phyloP scores from a whole-genome alignment of 768 basidiomycete species.

The Rickenella mellea region DNA sequence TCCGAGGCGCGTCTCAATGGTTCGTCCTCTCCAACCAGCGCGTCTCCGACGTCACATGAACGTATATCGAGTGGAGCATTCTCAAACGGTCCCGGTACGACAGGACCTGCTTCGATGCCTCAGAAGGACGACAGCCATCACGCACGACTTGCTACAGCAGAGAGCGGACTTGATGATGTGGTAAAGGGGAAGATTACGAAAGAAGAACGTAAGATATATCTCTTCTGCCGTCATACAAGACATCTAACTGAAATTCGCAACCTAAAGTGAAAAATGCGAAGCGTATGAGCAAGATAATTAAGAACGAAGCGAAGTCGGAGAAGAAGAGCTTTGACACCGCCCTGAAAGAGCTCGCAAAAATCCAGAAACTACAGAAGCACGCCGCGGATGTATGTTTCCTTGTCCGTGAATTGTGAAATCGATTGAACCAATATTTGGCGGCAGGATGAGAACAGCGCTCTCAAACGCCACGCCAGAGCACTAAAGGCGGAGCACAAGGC shows the following conservation, averaged over 20 bases:
- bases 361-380: constrained; percentile 21
- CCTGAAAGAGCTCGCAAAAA: constrained; percentile 23
- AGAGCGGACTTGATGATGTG: background rate
- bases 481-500: background rate
- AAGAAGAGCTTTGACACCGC: constrained; percentile 18
- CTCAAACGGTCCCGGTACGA: background rate
- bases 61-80: background rate
- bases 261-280: constrained; percentile 15
- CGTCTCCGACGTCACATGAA: background rate
- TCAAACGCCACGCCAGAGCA: background rate
- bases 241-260: background rate
- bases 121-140: background rate
- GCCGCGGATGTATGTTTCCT: too few species aligned
- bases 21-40: background rate
- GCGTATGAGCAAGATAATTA: constrained; percentile 23
- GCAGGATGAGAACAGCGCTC: constrained; percentile 1
- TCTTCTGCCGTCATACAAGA: background rate
- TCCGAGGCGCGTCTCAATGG: background rate
- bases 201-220: background rate
- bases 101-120: background rate
- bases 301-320: constrained; percentile 21
- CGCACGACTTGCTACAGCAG: background rate
- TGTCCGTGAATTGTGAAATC: too few species aligned
- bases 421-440: too few species aligned
- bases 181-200: background rate